These are phyloP conservation scores for Phoma herbarum DNA, from an alignment of 2,329 filamentous ascomycete genomes.

Conservation along the genomic window DNA sequence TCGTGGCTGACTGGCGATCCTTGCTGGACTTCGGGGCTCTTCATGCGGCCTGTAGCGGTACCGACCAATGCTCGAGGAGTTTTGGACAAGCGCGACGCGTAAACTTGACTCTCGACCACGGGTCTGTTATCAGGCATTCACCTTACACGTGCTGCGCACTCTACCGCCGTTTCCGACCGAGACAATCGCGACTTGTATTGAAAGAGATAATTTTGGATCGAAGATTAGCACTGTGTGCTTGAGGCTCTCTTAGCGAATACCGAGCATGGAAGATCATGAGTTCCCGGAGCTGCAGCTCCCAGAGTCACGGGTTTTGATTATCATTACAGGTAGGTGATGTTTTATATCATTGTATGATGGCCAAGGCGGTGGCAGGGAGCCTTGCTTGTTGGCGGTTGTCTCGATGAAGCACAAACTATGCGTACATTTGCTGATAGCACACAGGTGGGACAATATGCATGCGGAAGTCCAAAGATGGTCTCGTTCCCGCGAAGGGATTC, in stretches of 20 bases:
- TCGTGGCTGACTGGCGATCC: background rate
- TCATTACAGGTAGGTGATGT: conserved; percentile 75
- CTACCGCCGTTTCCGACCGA: conserved; percentile 2
- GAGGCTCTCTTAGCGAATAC: background rate
- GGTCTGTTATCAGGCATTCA: conserved; percentile 14
- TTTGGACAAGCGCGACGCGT: conserved; percentile 10
- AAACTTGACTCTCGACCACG: background rate
- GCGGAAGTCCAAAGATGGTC: conserved; percentile 80
- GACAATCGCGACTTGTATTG: background rate
- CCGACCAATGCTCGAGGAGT: conserved; percentile 8
- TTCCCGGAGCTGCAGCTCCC: conserved; percentile 55
- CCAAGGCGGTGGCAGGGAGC: background rate
- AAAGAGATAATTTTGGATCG: conserved; percentile 20
- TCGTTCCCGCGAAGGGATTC: conserved; percentile 78
- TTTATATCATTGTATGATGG: background rate
- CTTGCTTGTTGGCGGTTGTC: background rate
- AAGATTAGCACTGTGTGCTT: conserved; percentile 1
- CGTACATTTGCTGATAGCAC: background rate
- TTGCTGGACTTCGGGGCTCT: too few relatives aligned
- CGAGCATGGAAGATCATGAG: conserved; percentile 18
- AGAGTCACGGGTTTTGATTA: conserved; percentile 84
- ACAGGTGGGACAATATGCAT: conserved; percentile 84
- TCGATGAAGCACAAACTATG: background rate
- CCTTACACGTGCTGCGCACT: conserved; percentile 6
- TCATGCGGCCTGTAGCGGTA: conserved; percentile 13